Evolutionary conservation across 177 flowering plant genomes (phyloP), one percentile per base, ranked within the genome.

Genomic region (Vitis hybrid): DNA sequence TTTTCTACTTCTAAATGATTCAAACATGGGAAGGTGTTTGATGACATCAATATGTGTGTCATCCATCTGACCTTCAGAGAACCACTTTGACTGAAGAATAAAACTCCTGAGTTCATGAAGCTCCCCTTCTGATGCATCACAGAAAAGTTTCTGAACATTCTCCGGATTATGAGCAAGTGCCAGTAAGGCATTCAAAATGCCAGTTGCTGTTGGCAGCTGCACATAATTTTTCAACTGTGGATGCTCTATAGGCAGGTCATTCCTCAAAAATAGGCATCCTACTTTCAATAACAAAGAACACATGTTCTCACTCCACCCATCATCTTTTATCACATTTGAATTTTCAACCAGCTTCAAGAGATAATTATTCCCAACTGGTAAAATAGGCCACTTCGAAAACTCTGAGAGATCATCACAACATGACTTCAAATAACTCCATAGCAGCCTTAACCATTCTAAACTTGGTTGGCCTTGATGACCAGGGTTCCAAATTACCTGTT

Each of bases 231-330:
- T 80, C 82, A 93, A 71, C 62, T 88, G 89, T 55, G 88, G 88
- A 80, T 92, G 99, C 72, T 91, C 94, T 52, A 95, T 78, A 66
- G 74, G 75, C 56, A 95, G 46, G 68, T 90, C 96, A 70, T 59
- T 73, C 77, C 90, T 90, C 83, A 95, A 75, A 74, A 95, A 84
- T 62, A 76, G 62, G 75, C 92, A 95, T 51, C 98, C 99, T 54
- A 82, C 82, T 82, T 88, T 92, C 72, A 79, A 79, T 83, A 93
- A 81, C 80, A 95, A 74, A 17, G 92, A 86, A 8, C 78, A 86
- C 88, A 95, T 87, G 80, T 93, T 95, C 80, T 95, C 99, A 86
- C 91, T 95, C 99, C 98, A 93, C 54, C 97, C 99, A 60, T 90
- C 92, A 80, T 88, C 83, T 82, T 71, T 83, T 46, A 95, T 87